These are phyloP conservation scores for Avena sativa DNA, from an alignment of 176 grass and related monocot species.

Conservation along the genomic window DNA sequence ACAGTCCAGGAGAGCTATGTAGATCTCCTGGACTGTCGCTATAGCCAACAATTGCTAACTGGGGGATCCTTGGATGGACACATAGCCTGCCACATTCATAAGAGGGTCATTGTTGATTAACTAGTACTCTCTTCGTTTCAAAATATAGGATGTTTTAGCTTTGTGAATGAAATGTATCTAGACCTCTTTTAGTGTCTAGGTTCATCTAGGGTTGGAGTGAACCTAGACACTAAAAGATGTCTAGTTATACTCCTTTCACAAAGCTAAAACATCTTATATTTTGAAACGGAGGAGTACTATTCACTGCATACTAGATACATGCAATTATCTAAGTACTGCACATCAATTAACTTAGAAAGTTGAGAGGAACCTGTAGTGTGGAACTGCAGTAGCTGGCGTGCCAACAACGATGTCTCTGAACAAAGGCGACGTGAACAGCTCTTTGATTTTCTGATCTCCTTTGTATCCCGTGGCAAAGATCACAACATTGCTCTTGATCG, in stretches of 20 bases:
- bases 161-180: no score
- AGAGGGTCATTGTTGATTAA: background rate
- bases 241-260: no score
- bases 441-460: constrained; percentile 54
- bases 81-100: background rate
- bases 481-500: constrained; percentile 35
- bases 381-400: constrained; percentile 24
- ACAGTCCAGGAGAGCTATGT: background rate
- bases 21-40: background rate
- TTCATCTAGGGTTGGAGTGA: no score
- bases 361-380: constrained; percentile 28
- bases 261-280: no score
- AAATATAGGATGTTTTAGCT: no score
- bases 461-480: constrained; percentile 56
- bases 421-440: constrained; percentile 48
- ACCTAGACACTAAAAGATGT: no score
- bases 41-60: background rate
- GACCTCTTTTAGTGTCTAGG: no score
- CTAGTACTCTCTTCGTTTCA: no score
- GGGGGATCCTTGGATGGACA: background rate
- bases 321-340: no score
- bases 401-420: constrained; percentile 46
- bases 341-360: no score
- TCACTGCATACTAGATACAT: no score
- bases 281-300: no score